These are phyloP conservation scores for Penicillium sp. DNA, from an alignment of 2,329 filamentous ascomycete genomes.

Conservation along the genomic window DNA sequence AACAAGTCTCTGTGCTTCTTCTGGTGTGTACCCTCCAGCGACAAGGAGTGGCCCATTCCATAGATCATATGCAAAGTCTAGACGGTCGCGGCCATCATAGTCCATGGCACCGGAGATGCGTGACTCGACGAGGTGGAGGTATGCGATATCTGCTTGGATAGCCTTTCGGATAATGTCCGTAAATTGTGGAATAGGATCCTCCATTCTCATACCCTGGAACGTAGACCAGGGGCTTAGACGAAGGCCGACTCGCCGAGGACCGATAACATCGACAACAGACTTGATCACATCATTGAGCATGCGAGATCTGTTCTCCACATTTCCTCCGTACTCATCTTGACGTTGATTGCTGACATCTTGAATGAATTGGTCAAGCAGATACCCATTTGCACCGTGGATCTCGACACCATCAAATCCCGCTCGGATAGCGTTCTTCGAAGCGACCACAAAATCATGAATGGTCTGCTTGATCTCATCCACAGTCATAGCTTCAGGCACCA, in stretches of 20 bases:
- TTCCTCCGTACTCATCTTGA: constrained; percentile 50
- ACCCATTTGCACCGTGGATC: constrained; percentile 49
- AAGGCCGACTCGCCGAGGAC: constrained; percentile 42
- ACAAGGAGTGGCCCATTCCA: constrained; percentile 50
- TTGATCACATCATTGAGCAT: constrained; percentile 53
- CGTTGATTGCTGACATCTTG: constrained; percentile 48
- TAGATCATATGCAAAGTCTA: constrained; percentile 43
- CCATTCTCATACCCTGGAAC: constrained; percentile 53
- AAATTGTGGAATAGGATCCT: constrained; percentile 62
- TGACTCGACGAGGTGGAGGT: constrained; percentile 60
- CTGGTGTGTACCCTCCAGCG: constrained; percentile 45
- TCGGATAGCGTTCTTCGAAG: constrained; percentile 51
- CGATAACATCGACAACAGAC: constrained; percentile 41
- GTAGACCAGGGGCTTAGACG: constrained; percentile 42
- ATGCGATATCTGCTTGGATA: constrained; percentile 53
- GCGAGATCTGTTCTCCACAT: constrained; percentile 49
- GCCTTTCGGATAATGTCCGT: constrained; percentile 52
- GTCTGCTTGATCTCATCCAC: constrained; percentile 43
- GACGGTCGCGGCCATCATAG: constrained; percentile 13
- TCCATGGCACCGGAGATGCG: constrained; percentile 29
- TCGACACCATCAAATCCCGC: constrained; percentile 54
- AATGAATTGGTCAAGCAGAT: constrained; percentile 51
- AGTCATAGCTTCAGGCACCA: constrained; percentile 28
- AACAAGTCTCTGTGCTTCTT: constrained; percentile 34
- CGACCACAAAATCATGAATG: constrained; percentile 40